Conservation (phyloP, 108 stramenopile genomes). For the Nitzschia palea region DNA sequence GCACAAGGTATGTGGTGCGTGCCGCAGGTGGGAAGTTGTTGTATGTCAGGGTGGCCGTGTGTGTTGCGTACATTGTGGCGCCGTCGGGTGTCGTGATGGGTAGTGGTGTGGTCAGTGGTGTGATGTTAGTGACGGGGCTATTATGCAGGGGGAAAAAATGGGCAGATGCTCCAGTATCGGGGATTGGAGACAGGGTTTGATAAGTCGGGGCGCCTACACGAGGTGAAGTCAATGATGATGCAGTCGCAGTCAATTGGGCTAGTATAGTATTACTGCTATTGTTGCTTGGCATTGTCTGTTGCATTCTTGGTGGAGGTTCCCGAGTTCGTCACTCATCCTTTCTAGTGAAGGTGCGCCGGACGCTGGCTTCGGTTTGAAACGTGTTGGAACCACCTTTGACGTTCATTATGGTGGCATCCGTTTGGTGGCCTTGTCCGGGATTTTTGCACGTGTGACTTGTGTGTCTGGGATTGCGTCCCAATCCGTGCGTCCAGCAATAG, state of each 20-base stretch:
- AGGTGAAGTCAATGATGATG: no score
- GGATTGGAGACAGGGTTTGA: background rate
- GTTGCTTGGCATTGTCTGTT: background rate
- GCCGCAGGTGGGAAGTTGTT: conserved; percentile 3
- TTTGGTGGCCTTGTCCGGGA: background rate
- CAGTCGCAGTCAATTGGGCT: background rate
- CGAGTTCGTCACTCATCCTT: no score
- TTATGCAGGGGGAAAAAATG: background rate
- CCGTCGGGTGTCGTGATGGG: background rate
- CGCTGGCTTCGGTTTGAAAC: no score
- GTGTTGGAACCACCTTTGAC: background rate
- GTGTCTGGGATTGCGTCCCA: background rate
- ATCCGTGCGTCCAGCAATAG: no score
- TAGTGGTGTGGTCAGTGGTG: background rate
- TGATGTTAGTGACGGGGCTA: background rate
- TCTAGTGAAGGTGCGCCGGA: no score
- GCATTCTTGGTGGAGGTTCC: no score
- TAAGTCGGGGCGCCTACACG: no score
- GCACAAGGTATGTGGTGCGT: conserved; percentile 5
- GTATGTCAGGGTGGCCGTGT: background rate
- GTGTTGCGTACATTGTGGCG: background rate
- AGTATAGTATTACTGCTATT: background rate
- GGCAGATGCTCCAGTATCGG: background rate
- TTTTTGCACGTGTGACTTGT: background rate
- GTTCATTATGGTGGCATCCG: background rate